Evolutionary conservation across 768 basidiomycete genomes (phyloP).

Genomic region (Amanita muscaria): DNA sequence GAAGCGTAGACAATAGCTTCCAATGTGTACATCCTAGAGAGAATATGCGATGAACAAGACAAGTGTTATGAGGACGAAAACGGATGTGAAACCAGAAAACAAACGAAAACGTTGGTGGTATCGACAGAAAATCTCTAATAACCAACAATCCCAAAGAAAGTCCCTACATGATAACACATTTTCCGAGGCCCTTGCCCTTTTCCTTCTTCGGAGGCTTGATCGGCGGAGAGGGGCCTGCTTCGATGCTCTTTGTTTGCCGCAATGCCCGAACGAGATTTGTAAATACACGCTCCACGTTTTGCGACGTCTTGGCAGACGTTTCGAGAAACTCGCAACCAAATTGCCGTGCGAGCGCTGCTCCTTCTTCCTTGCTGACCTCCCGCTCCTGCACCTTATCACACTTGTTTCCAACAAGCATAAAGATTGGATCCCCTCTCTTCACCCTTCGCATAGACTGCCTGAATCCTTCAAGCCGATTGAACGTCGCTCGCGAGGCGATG

Average conservation of each 20-base stretch:
- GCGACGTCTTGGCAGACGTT: constrained; percentile 91
- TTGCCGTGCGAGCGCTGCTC: constrained; percentile 65
- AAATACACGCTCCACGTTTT: constrained; percentile 88
- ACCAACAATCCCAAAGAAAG: constrained; percentile 50
- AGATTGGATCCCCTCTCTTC: constrained; percentile 76
- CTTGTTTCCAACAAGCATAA: constrained; percentile 96
- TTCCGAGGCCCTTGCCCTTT: constrained; percentile 27
- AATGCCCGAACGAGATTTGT: constrained; percentile 78
- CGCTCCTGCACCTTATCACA: constrained; percentile 86
- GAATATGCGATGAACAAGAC: constrained; percentile 14
- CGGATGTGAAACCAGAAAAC: constrained; percentile 18
- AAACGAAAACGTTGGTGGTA: constrained; percentile 46
- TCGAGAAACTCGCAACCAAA: constrained; percentile 94
- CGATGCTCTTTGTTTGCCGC: constrained; percentile 61
- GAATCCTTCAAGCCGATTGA: constrained; percentile 84
- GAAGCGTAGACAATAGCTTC: constrained; percentile 1
- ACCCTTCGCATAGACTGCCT: constrained; percentile 85
- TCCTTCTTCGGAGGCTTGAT: constrained; percentile 29
- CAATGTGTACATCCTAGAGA: constrained; percentile 14
- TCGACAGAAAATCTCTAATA: constrained; percentile 68
- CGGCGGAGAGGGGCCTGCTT: constrained; percentile 31
- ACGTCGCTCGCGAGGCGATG: constrained; percentile 88
- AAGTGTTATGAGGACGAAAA: constrained; percentile 15
- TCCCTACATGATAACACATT: constrained; percentile 79
- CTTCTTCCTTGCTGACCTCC: constrained; percentile 89